A percentile compares a stretch with the other conserved stretches of the same genome.
phyloP scores from a whole-genome alignment of 2,329 filamentous ascomycete species.

The Drechmeria coniospora region DNA sequence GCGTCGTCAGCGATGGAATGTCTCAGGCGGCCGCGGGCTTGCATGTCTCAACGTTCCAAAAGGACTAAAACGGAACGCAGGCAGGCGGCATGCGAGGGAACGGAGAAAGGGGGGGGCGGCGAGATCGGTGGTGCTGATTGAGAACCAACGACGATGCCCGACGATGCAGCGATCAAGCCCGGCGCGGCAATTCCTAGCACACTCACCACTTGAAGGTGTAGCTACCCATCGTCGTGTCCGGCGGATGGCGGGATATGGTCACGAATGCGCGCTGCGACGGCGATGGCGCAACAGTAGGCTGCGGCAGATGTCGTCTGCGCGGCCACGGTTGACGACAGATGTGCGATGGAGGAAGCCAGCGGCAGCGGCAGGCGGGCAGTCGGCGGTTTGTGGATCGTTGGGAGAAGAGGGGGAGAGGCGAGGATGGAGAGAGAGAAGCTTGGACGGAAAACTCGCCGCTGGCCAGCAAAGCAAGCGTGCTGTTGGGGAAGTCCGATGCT shows the following conservation, averaged over 20 bases:
- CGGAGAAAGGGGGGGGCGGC: too few relatives aligned
- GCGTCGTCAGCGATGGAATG: conserved; percentile 4
- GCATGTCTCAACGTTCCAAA: too few relatives aligned
- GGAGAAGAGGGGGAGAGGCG: not conserved
- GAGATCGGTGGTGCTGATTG: too few relatives aligned
- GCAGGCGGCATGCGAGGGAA: not conserved
- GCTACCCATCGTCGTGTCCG: conserved; percentile 39
- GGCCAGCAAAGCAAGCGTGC: too few relatives aligned
- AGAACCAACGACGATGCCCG: too few relatives aligned
- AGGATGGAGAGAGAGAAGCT: not conserved
- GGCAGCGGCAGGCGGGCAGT: not conserved
- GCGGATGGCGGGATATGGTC: too few relatives aligned
- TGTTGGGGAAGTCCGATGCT: too few relatives aligned
- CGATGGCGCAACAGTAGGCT: conserved; percentile 1
- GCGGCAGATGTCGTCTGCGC: not conserved
- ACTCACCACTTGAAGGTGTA: conserved; percentile 58
- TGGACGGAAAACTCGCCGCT: too few relatives aligned
- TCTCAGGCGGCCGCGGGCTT: too few relatives aligned
- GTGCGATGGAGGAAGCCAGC: not conserved
- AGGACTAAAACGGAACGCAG: too few relatives aligned
- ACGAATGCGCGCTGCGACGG: too few relatives aligned
- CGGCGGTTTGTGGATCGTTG: conserved; percentile 1
- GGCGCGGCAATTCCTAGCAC: conserved; percentile 5
- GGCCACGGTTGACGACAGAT: not conserved
- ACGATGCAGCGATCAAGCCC: conserved; percentile 1